A percentile compares a stretch with the other conserved stretches of the same genome.
Conservation (phyloP, 1,139 yeast species). For the Lodderomyces elongisporus region DNA sequence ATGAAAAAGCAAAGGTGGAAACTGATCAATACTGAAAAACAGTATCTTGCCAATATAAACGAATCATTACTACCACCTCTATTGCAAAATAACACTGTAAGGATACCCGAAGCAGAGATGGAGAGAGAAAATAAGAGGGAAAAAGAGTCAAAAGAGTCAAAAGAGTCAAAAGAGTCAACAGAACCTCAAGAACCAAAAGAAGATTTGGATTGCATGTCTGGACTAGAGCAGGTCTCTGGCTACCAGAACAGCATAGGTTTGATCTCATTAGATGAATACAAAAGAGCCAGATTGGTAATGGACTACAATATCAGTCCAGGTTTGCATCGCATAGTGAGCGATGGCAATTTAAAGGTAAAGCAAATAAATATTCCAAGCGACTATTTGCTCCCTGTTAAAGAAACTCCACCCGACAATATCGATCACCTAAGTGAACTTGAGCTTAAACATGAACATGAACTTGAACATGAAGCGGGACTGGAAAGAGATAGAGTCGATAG, state of each 20-base stretch:
- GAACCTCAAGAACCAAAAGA: conserved; percentile 1
- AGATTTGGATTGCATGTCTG: conserved; percentile 18
- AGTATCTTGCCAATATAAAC: conserved; percentile 27
- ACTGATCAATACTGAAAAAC: conserved; percentile 30
- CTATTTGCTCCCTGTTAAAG: conserved; percentile 5
- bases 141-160: too few relatives aligned
- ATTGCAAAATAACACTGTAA: conserved; percentile 18
- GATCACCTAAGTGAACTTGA: conserved; percentile 30
- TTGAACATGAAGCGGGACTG: too few relatives aligned
- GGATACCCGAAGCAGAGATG: too few relatives aligned
- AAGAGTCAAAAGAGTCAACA: neutral
- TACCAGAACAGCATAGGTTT: too few relatives aligned
- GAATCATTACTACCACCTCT: conserved; percentile 35
- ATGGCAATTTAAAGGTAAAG: conserved; percentile 3
- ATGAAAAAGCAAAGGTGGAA: conserved; percentile 22
- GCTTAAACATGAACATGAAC: too few relatives aligned
- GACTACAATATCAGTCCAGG: conserved; percentile 13
- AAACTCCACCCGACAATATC: conserved; percentile 19
- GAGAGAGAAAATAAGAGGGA: too few relatives aligned
- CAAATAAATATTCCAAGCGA: neutral
- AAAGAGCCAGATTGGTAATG: conserved; percentile 6
- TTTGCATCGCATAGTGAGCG: conserved; percentile 12
- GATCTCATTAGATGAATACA: conserved; percentile 5
- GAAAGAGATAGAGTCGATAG: too few relatives aligned
- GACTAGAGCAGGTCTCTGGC: conserved; percentile 26